A percentile compares a stretch with the other conserved stretches of the same genome.
phyloP scores from a whole-genome alignment of 2,329 filamentous ascomycete species.

The Tolypocladium inflatum region DNA sequence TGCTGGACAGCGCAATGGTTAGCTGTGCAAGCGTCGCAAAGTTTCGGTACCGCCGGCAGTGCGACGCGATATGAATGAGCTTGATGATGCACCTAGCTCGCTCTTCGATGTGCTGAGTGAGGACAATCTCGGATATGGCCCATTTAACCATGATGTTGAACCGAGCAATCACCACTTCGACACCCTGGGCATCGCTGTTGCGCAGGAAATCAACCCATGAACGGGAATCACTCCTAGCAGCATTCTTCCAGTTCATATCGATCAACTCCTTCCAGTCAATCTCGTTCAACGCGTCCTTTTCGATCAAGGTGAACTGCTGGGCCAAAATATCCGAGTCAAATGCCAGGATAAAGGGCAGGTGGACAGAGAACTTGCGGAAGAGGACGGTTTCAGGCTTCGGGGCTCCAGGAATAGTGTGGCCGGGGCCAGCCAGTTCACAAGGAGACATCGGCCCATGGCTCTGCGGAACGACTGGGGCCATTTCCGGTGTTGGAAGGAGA shows the following conservation, averaged over 20 bases:
- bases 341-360: slow-evolving; percentile 71
- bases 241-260: slow-evolving; percentile 72
- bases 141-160: slow-evolving; percentile 88
- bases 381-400: slow-evolving; percentile 19
- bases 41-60: slow-evolving; percentile 68
- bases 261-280: slow-evolving; percentile 85
- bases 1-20: slow-evolving; percentile 65
- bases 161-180: slow-evolving; percentile 75
- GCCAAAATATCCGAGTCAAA: slow-evolving; percentile 73
- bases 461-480: slow-evolving; percentile 33
- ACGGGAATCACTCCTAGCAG: slow-evolving; percentile 51
- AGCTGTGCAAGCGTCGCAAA: slow-evolving; percentile 80
- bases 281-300: slow-evolving; percentile 77
- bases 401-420: slow-evolving; percentile 26
- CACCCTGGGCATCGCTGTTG: slow-evolving; percentile 61
- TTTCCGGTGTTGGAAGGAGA: slow-evolving; percentile 34
- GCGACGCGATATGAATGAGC: slow-evolving; percentile 69
- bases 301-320: slow-evolving; percentile 76
- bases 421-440: slow-evolving; percentile 17
- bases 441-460: slow-evolving; percentile 12
- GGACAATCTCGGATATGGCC: slow-evolving; percentile 69
- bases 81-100: slow-evolving; percentile 70
- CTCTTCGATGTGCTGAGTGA: slow-evolving; percentile 64
- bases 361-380: slow-evolving; percentile 37
- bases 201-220: slow-evolving; percentile 79